Conservation (phyloP, 2,329 filamentous ascomycete species). For the Xylariaceae sp. region DNA sequence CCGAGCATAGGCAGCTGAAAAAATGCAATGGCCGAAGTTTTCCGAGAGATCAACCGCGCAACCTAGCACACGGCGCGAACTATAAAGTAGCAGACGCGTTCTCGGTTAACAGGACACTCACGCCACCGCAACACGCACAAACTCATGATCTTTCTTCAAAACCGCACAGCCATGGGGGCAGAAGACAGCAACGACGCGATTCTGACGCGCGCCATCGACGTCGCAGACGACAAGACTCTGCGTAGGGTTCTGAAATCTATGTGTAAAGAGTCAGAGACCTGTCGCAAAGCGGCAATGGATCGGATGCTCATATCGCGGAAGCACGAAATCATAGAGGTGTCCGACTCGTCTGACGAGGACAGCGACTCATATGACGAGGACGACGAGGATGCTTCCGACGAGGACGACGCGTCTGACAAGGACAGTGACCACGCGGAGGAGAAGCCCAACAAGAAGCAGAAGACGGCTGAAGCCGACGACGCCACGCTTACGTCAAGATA, state of each 20-base stretch:
- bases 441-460: conserved; percentile 6
- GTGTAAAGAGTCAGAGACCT: conserved; percentile 12
- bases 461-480: neutral
- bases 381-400: too few species aligned
- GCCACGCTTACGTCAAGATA: neutral
- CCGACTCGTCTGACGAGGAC: conserved; percentile 6
- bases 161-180: neutral
- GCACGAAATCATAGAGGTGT: conserved; percentile 8
- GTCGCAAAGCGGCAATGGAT: conserved; percentile 7
- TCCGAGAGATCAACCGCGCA: too few species aligned
- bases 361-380: too few species aligned
- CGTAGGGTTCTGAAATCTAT: conserved; percentile 10
- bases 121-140: neutral
- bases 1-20: too few species aligned
- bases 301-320: conserved; percentile 10
- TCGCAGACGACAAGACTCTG: conserved; percentile 8
- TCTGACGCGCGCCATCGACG: conserved; percentile 9
- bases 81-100: neutral
- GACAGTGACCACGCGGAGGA: neutral
- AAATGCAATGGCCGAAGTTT: too few species aligned
- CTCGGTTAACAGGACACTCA: neutral
- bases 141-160: neutral
- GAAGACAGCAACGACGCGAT: neutral
- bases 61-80: too few species aligned
- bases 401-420: too few species aligned